These are phyloP conservation scores for Tausonia pullulans DNA, from an alignment of 1,284 basidiomycete species.

Conservation along the genomic window DNA sequence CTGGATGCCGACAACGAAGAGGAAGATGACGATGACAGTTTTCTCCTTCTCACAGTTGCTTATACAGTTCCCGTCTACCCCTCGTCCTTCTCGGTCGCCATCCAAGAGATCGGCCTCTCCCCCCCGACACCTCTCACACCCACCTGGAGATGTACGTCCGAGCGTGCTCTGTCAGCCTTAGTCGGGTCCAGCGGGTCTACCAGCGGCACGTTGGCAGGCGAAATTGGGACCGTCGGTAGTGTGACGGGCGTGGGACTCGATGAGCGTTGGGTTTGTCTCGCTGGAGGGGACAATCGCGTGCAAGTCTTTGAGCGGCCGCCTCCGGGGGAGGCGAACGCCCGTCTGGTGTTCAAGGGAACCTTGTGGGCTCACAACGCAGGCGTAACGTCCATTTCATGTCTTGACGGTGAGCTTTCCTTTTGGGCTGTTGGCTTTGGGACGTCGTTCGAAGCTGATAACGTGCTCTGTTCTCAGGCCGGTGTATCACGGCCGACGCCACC, in stretches of 20 bases:
- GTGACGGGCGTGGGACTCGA: neutral
- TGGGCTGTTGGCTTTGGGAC: neutral
- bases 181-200: neutral
- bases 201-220: neutral
- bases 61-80: slow-evolving; percentile 14
- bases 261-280: slow-evolving; percentile 5
- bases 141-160: neutral
- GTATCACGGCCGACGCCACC: slow-evolving; percentile 8
- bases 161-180: slow-evolving; percentile 2
- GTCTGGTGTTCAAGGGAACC: neutral
- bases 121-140: neutral
- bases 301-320: slow-evolving; percentile 1
- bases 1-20: too few species aligned
- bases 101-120: slow-evolving; percentile 2
- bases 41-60: neutral
- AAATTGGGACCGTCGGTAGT: neutral
- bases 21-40: too few species aligned
- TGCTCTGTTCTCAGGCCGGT: neutral
- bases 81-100: neutral
- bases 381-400: slow-evolving; percentile 1
- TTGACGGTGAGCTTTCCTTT: neutral
- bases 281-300: slow-evolving; percentile 7
- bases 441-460: neutral
- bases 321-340: neutral
- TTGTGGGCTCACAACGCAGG: slow-evolving; percentile 7